Evolutionary conservation across 306 rosid genomes (phyloP), one percentile per base, ranked within the genome.

Genomic region (Styphnolobium japonicum): DNA sequence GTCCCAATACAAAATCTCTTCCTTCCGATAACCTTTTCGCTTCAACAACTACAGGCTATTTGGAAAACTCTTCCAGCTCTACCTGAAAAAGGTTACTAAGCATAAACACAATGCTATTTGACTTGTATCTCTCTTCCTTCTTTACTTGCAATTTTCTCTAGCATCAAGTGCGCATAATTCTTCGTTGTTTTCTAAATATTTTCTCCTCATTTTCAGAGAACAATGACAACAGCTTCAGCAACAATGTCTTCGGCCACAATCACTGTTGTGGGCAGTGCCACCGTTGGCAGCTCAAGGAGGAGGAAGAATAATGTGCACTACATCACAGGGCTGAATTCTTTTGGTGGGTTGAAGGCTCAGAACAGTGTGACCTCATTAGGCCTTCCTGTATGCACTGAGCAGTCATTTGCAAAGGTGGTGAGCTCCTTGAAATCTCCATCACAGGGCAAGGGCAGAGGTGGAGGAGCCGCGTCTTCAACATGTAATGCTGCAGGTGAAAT

Each of bases 401-500:
- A 75, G 58, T 87, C 89, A 34, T 91, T 91, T 86, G 92, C 91
- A 1, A 89, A 80, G 61, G 76, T 87, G 56, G 87, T 83, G 86
- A 86, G 89, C 68, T 91, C 88, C 25, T 77, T 91, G 84, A 91
- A 83, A 81, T 51, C 63, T 74, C 85, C 90, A 43, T 85, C 84
- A 2, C 43, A 73, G 73, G 85, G 85, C 25, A 85, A 70, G 4
- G 82, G 86, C 21, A 71, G 80, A 25, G 51, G 76, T 55, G 85
- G 87, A 10, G 92, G 95, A 2, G 88, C 90, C 4, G 78, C 88
- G 0, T 87, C 91, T 11, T 82, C 93, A 8, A 87, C 87, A 8
- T 84, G 91, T 58, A 82, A 85, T 73, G 94, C 93, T 15, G 91
- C 73, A 34, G 92, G 25, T 71, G 90, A 88, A 84, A 91, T 87